These are phyloP conservation scores for Lagenidium giganteum DNA, from an alignment of 352 stramenopile species.

Conservation along the genomic window DNA sequence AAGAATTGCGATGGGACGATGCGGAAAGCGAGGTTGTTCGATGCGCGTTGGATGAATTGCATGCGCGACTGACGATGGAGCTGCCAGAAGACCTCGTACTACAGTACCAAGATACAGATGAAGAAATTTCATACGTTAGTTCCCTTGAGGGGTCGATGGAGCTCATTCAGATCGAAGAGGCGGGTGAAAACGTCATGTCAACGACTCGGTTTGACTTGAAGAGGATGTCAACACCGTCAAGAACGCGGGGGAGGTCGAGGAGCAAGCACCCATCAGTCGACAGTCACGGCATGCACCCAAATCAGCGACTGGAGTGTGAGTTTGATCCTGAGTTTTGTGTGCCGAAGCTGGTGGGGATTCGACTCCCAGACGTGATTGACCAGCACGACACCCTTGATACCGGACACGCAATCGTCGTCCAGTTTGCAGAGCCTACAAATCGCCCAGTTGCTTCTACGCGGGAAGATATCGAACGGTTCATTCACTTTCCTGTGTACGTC, in stretches of 20 bases:
- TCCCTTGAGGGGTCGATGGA: no score
- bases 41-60: constrained; percentile 13
- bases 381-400: constrained; percentile 17
- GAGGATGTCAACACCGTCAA: constrained; percentile 1
- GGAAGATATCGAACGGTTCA: constrained; percentile 31
- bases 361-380: constrained; percentile 29
- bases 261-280: not conserved
- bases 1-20: not conserved
- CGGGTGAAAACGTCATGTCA: constrained; percentile 1
- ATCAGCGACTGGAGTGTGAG: constrained; percentile 40
- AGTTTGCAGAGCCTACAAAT: constrained; percentile 56
- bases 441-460: constrained; percentile 22
- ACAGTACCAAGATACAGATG: not conserved
- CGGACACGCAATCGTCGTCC: constrained; percentile 43
- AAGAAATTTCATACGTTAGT: no score
- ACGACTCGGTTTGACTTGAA: no score
- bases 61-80: constrained; percentile 3
- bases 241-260: not conserved
- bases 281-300: constrained; percentile 1
- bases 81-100: not conserved
- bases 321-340: constrained; percentile 48
- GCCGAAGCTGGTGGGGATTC: constrained; percentile 45
- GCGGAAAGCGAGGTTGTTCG: not conserved
- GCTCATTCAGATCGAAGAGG: constrained; percentile 4
- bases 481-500: constrained; percentile 54